Percentiles rank a stretch among this genome's conserved stretches.
Evolutionary conservation across 306 rosid species (phyloP).

Genomic region (Acacia melanoxylon): DNA sequence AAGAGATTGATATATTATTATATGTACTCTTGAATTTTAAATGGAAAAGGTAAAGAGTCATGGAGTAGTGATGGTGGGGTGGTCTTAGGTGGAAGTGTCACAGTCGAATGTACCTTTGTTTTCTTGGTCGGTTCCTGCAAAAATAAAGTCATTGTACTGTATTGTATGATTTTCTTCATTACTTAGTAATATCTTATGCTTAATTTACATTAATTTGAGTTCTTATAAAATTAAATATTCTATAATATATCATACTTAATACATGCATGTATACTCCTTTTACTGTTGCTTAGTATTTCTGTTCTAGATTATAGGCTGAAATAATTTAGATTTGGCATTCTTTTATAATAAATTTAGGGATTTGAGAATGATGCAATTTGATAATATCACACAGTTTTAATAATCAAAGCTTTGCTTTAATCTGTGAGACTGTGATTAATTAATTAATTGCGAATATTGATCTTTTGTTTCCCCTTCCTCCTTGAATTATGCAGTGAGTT

Average conservation of each 20-base stretch:
- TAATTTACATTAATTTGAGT: neutral
- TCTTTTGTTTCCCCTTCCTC: neutral
- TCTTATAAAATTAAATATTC: conserved; percentile 24
- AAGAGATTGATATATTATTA: conserved; percentile 16
- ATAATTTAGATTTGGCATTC: conserved; percentile 6
- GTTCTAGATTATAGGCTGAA: neutral
- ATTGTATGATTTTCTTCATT: conserved; percentile 34
- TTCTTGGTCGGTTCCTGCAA: conserved; percentile 41
- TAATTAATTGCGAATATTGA: neutral
- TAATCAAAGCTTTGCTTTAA: neutral
- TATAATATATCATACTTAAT: neutral
- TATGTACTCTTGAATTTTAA: conserved; percentile 23
- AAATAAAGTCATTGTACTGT: conserved; percentile 3
- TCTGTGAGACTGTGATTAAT: neutral
- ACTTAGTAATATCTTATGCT: conserved; percentile 13
- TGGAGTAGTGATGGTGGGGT: conserved; percentile 54
- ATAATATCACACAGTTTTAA: neutral
- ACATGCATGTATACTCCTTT: conserved; percentile 3
- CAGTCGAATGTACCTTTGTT: conserved; percentile 67
- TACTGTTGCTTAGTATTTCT: conserved; percentile 13
- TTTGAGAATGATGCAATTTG: neutral
- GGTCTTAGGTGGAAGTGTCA: conserved; percentile 79
- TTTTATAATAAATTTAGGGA: neutral
- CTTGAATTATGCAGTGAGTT: neutral
- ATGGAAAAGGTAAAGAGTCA: conserved; percentile 51